Conservation (phyloP, 2,329 filamentous ascomycete species). For the Arthroderma uncinatum region DNA sequence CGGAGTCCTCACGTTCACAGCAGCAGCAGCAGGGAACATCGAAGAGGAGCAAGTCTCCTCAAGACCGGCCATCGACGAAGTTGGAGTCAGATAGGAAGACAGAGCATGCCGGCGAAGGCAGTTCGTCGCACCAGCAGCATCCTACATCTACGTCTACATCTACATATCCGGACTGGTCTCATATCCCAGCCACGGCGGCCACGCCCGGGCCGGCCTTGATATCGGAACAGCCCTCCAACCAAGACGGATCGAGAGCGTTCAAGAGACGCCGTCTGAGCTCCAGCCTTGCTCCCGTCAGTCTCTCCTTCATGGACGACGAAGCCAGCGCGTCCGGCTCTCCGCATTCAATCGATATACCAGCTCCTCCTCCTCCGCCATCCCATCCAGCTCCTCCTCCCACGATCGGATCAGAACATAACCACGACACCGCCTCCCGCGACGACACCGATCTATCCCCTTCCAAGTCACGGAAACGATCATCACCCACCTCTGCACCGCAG, state of each 20-base stretch:
- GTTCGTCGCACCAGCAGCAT: neutral
- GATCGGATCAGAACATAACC: constrained; percentile 16
- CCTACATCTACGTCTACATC: neutral
- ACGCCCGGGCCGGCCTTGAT: too few relatives aligned
- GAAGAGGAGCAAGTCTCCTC: constrained; percentile 15
- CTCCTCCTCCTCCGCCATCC: constrained; percentile 10
- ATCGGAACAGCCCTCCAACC: neutral
- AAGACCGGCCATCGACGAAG: constrained; percentile 8
- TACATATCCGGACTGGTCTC: constrained; percentile 28
- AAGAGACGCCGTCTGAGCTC: constrained; percentile 27
- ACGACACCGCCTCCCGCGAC: constrained; percentile 17
- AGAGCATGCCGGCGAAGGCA: constrained; percentile 15
- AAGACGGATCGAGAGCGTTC: neutral
- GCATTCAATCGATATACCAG: constrained; percentile 30
- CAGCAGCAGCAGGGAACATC: neutral
- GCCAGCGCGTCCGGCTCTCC: constrained; percentile 16
- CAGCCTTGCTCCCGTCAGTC: constrained; percentile 40
- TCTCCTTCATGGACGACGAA: constrained; percentile 45
- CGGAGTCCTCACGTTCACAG: constrained; percentile 15
- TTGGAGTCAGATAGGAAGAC: constrained; percentile 21
- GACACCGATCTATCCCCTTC: neutral
- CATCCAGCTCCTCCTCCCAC: too few relatives aligned
- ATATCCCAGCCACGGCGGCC: constrained; percentile 24
- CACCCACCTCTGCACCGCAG: neutral
- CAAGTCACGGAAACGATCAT: neutral